A percentile compares a stretch with the other conserved stretches of the same genome.
These are phyloP conservation scores for Brasilioporus rufonigricans DNA, from an alignment of 768 basidiomycete genomes.

Conservation along the genomic window DNA sequence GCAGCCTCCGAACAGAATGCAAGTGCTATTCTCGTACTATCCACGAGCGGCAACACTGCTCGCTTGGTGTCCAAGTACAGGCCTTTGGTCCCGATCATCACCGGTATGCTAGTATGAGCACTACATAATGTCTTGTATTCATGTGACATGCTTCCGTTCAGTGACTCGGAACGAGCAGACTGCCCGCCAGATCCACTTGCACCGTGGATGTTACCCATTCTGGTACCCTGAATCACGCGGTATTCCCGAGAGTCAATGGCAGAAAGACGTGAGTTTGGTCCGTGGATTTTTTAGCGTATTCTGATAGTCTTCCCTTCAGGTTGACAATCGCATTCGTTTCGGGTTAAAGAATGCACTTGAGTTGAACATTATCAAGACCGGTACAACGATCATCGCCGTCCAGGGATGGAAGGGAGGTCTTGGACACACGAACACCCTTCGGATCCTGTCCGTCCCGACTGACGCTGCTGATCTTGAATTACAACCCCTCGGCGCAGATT, in stretches of 20 bases:
- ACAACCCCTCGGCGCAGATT: conserved; percentile 51
- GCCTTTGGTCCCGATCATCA: conserved; percentile 90
- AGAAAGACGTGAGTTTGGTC: conserved; percentile 75
- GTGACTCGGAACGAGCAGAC: conserved; percentile 97
- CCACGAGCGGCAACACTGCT: conserved; percentile 95
- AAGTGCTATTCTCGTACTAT: conserved; percentile 91
- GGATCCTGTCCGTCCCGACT: conserved; percentile 80
- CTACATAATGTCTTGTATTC: conserved; percentile 1
- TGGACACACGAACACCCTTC: conserved; percentile 91
- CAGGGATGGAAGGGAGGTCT: conserved; percentile 99
- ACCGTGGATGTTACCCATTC: conserved; percentile 96
- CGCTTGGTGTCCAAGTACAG: conserved; percentile 96
- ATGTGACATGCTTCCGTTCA: conserved; percentile 28
- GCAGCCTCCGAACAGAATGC: conserved; percentile 95
- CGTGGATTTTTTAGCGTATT: not conserved
- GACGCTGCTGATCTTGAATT: conserved; percentile 74
- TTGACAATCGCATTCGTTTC: conserved; percentile 87
- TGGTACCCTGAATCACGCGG: conserved; percentile 96
- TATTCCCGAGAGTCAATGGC: conserved; percentile 88
- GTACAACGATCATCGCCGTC: conserved; percentile 88
- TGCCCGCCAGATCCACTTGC: conserved; percentile 93
- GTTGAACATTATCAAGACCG: conserved; percentile 84
- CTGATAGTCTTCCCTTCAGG: conserved; percentile 40
- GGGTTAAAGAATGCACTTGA: conserved; percentile 81
- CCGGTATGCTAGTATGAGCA: conserved; percentile 50